Evolutionary conservation across 1,139 yeast genomes (phyloP).

Genomic region (Candida pseudoviswanathii): DNA sequence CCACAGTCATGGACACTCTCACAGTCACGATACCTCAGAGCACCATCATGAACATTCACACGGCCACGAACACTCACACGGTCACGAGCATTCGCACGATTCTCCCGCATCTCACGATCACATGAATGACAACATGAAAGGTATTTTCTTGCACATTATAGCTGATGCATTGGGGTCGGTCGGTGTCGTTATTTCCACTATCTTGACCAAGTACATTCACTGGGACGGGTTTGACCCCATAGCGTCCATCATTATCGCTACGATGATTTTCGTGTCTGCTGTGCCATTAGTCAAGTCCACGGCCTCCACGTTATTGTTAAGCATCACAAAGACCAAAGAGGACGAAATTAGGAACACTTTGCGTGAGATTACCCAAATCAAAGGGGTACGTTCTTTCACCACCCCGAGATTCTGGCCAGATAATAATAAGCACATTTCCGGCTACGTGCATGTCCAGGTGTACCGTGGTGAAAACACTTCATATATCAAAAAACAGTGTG

Average conservation of each 20-base stretch:
- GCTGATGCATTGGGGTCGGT: slow-evolving; percentile 98
- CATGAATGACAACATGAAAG: slow-evolving; percentile 87
- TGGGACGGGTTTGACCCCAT: slow-evolving; percentile 84
- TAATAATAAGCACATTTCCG: slow-evolving; percentile 44
- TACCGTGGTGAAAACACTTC: slow-evolving; percentile 67
- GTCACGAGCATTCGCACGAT: slow-evolving; percentile 19
- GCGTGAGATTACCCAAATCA: slow-evolving; percentile 64
- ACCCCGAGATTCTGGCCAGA: slow-evolving; percentile 93
- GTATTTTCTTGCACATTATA: slow-evolving; percentile 86
- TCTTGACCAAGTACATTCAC: slow-evolving; percentile 58
- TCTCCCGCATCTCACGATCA: slow-evolving; percentile 19
- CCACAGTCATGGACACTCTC: slow-evolving; percentile 38
- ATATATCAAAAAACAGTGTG: slow-evolving; percentile 63
- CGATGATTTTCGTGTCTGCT: slow-evolving; percentile 77
- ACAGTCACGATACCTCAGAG: slow-evolving; percentile 27
- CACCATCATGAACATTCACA: slow-evolving; percentile 17
- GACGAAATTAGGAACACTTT: slow-evolving; percentile 61
- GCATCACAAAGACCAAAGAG: slow-evolving; percentile 58
- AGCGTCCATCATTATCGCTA: slow-evolving; percentile 86
- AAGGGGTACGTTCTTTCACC: slow-evolving; percentile 83
- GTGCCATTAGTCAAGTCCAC: slow-evolving; percentile 83
- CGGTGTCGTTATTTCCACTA: slow-evolving; percentile 89
- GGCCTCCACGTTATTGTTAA: slow-evolving; percentile 69
- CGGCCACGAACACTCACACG: slow-evolving; percentile 28
- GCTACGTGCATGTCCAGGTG: slow-evolving; percentile 71